A percentile compares a stretch with the other conserved stretches of the same genome.
Evolutionary conservation across 208 protist genomes (phyloP).

Genomic region (Acanthamoeba divionensis): DNA sequence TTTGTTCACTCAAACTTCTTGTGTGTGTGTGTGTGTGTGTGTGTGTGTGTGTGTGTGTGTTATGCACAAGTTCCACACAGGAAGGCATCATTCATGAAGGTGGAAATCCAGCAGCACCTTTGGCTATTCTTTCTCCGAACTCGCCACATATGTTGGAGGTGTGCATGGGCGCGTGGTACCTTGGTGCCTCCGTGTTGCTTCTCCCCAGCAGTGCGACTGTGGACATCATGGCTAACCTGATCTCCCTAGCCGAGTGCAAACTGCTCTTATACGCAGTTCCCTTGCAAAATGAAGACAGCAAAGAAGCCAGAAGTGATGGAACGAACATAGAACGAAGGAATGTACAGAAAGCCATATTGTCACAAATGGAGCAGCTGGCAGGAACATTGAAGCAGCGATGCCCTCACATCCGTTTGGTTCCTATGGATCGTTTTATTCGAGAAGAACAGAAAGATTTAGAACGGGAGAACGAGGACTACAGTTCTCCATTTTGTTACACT

Average conservation of each 20-base stretch:
- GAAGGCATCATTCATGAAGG: neutral
- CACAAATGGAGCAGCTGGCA: neutral
- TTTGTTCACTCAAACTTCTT: no score
- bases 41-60: no score
- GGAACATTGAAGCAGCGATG: neutral
- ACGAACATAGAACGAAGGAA: neutral
- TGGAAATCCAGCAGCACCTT: neutral
- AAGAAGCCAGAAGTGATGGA: neutral
- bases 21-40: no score
- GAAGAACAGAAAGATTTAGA: neutral
- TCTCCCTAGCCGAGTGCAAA: neutral
- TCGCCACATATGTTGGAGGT: neutral
- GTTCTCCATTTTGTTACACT: neutral
- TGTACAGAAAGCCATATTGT: neutral
- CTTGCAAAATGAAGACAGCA: neutral
- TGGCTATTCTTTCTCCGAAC: neutral
- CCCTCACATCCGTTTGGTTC: neutral
- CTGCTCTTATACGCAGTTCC: neutral
- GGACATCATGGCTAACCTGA: constrained; percentile 31
- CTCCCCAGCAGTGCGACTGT: constrained; percentile 24
- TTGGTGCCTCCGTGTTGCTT: neutral
- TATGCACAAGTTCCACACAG: no score
- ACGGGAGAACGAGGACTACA: neutral
- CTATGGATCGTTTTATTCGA: neutral
- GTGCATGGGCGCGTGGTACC: constrained; percentile 32